Conservation (phyloP, 495 filamentous ascomycete genomes). For the Opeltia flavorubescens region DNA sequence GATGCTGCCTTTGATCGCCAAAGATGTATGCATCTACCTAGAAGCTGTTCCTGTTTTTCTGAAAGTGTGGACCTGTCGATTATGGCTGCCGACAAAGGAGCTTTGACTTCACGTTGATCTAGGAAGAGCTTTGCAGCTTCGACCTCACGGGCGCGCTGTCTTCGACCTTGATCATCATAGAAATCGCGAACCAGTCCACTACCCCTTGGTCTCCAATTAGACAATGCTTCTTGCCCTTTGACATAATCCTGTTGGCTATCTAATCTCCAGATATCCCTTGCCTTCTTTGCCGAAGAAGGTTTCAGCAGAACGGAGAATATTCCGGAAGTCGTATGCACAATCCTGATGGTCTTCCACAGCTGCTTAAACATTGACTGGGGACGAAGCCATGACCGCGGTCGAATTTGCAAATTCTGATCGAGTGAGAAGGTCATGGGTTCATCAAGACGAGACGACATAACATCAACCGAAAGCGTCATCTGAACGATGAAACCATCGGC, state of each 20-base stretch:
- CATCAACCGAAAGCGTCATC: slow-evolving; percentile 71
- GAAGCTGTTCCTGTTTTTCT: slow-evolving; percentile 37
- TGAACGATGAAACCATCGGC: slow-evolving; percentile 85
- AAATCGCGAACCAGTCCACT: slow-evolving; percentile 79
- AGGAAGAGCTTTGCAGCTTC: slow-evolving; percentile 49
- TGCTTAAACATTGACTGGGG: slow-evolving; percentile 76
- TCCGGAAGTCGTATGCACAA: slow-evolving; percentile 72
- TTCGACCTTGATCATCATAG: slow-evolving; percentile 53
- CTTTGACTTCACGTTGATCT: neutral
- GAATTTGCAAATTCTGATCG: slow-evolving; percentile 65
- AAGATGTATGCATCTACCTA: slow-evolving; percentile 58
- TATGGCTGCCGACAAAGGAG: slow-evolving; percentile 2
- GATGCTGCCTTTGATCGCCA: slow-evolving; percentile 46
- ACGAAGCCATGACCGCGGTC: slow-evolving; percentile 70
- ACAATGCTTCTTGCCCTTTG: slow-evolving; percentile 80
- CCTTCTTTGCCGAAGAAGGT: slow-evolving; percentile 77
- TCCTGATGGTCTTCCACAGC: slow-evolving; percentile 68
- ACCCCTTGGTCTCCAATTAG: slow-evolving; percentile 74
- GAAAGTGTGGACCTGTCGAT: neutral
- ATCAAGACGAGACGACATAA: slow-evolving; percentile 61
- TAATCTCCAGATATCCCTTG: slow-evolving; percentile 92
- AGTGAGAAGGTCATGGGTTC: slow-evolving; percentile 75
- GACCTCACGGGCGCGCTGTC: slow-evolving; percentile 58
- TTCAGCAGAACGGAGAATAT: slow-evolving; percentile 78
- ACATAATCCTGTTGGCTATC: slow-evolving; percentile 87